A percentile compares a stretch with the other conserved stretches of the same genome.
These are phyloP conservation scores for Dactylonectria estremocensis DNA, from an alignment of 2,329 filamentous ascomycete species.

Conservation along the genomic window DNA sequence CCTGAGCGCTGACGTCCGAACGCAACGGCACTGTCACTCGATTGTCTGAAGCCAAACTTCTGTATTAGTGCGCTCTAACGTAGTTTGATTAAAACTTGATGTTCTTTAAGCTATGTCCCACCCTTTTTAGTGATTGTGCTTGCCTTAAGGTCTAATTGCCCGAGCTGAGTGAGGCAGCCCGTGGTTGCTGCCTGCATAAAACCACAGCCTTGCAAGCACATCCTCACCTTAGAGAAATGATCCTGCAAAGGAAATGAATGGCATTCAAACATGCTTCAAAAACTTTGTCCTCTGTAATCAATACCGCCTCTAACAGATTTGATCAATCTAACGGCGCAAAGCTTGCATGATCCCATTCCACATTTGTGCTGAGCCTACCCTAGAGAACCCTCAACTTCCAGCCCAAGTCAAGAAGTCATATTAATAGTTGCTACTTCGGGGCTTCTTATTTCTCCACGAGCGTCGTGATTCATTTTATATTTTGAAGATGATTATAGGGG, in stretches of 20 bases:
- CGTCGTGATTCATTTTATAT: too few species aligned
- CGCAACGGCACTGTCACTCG: background rate
- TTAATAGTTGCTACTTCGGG: too few species aligned
- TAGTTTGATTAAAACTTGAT: background rate
- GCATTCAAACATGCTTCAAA: background rate
- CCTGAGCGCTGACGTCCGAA: background rate
- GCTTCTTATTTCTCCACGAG: too few species aligned
- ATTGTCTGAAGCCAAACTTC: background rate
- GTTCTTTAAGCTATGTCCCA: background rate
- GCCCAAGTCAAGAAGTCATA: too few species aligned
- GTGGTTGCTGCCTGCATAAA: background rate
- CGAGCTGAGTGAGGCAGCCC: background rate
- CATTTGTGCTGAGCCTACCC: too few species aligned
- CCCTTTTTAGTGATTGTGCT: background rate
- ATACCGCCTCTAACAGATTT: too few species aligned
- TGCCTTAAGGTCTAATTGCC: background rate
- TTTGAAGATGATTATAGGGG: too few species aligned
- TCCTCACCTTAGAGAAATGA: background rate
- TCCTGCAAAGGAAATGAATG: background rate
- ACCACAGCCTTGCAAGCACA: too few species aligned
- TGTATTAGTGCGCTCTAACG: background rate
- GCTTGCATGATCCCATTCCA: too few species aligned
- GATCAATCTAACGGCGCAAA: too few species aligned
- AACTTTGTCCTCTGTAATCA: too few species aligned
- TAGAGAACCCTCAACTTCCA: too few species aligned